These are phyloP conservation scores for Clonostachys byssicola DNA, from an alignment of 2,329 filamentous ascomycete species.

Conservation along the genomic window DNA sequence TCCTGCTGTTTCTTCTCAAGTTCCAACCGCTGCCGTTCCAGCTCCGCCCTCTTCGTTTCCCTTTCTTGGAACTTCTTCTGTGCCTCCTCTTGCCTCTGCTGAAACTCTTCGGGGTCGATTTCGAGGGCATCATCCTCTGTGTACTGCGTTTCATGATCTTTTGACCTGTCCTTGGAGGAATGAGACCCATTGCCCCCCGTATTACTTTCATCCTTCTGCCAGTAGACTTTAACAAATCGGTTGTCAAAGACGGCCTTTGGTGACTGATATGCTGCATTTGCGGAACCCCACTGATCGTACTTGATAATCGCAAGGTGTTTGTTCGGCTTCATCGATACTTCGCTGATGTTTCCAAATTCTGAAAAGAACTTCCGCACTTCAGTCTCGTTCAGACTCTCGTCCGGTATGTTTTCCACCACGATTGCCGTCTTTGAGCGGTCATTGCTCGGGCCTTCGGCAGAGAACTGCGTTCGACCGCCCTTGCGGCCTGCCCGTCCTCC, in stretches of 20 bases:
- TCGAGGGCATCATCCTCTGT: slow-evolving; percentile 36
- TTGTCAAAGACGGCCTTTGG: slow-evolving; percentile 83
- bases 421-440: slow-evolving; percentile 64
- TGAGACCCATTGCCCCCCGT: slow-evolving; percentile 10
- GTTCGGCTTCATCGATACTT: slow-evolving; percentile 62
- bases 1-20: slow-evolving; percentile 62
- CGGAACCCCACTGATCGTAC: slow-evolving; percentile 61
- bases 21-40: slow-evolving; percentile 58
- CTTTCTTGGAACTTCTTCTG: slow-evolving; percentile 67
- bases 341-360: slow-evolving; percentile 63
- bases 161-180: background rate
- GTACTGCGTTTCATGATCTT: slow-evolving; percentile 11
- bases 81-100: slow-evolving; percentile 64
- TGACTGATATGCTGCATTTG: slow-evolving; percentile 68
- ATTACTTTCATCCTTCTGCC: slow-evolving; percentile 57
- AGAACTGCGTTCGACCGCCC: slow-evolving; percentile 51
- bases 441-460: slow-evolving; percentile 56
- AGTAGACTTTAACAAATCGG: slow-evolving; percentile 80
- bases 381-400: slow-evolving; percentile 63
- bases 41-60: slow-evolving; percentile 55
- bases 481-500: slow-evolving; percentile 22
- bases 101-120: slow-evolving; percentile 67
- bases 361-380: slow-evolving; percentile 65
- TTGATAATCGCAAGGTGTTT: slow-evolving; percentile 67
- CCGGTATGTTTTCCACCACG: slow-evolving; percentile 74